phyloP scores from a whole-genome alignment of 306 rosid genomes.

The apple (Malus domestica) region DNA sequence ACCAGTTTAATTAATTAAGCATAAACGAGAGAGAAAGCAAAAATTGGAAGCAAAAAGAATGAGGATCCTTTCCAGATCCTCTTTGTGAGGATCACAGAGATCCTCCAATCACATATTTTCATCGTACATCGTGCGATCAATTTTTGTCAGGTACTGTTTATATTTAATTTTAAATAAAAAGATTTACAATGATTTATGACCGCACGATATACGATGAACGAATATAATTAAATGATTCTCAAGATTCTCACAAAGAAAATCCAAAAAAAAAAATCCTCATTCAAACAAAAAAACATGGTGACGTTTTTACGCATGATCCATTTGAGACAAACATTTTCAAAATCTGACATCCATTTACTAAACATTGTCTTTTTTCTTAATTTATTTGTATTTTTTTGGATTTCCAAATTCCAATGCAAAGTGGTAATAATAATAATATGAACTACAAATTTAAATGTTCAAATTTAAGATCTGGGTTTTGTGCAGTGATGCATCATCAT shows the following conservation, averaged over 20 bases:
- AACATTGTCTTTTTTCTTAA: background rate
- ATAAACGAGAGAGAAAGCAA: background rate
- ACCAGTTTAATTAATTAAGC: background rate
- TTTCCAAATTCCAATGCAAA: background rate
- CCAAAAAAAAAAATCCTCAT: too few species aligned
- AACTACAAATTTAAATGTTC: background rate
- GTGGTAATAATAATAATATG: too few species aligned
- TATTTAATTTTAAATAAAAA: too few species aligned
- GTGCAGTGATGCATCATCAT: background rate
- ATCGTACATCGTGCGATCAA: accelerated
- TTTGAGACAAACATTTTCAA: background rate
- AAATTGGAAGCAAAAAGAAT: background rate
- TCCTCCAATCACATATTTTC: too few species aligned
- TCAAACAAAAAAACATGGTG: background rate
- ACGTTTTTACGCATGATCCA: background rate
- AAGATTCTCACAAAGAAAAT: too few species aligned
- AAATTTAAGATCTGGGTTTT: background rate
- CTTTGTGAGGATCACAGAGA: too few species aligned
- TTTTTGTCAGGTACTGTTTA: accelerated
- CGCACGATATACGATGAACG: too few species aligned
- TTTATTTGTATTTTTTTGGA: background rate
- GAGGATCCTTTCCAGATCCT: too few species aligned
- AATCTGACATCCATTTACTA: background rate
- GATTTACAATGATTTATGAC: too few species aligned
- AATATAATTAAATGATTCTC: accelerated